Evolutionary conservation across 495 filamentous ascomycete genomes (phyloP).

Genomic region (Amphirosellinia nigrospora): DNA sequence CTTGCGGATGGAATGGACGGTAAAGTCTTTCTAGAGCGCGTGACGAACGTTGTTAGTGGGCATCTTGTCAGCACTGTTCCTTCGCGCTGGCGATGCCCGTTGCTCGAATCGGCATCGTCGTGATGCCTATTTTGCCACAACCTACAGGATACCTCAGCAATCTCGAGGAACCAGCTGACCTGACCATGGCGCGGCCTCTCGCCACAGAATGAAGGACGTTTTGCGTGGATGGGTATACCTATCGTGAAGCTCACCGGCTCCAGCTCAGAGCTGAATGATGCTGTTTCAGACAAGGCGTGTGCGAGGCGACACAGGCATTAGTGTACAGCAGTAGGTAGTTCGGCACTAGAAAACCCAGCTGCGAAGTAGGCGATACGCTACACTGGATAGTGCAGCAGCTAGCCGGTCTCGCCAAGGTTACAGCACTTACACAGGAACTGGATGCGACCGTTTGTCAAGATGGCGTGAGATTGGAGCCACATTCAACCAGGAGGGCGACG

Average conservation of each 20-base stretch:
- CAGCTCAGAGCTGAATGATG: neutral
- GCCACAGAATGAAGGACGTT: slow-evolving; percentile 2
- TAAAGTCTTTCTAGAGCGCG: neutral
- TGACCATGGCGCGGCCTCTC: neutral
- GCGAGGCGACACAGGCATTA: slow-evolving; percentile 14
- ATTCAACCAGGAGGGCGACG: neutral
- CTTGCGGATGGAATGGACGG: neutral
- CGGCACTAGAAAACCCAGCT: neutral
- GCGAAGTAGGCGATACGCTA: neutral
- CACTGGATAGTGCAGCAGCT: slow-evolving; percentile 5
- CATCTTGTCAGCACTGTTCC: slow-evolving; percentile 22
- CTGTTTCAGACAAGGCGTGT: slow-evolving; percentile 6
- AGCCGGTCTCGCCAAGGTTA: slow-evolving; percentile 5
- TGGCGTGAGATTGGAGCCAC: slow-evolving; percentile 10
- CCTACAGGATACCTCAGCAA: too few relatives aligned
- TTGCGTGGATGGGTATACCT: neutral
- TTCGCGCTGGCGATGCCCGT: slow-evolving; percentile 13
- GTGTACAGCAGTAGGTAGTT: neutral
- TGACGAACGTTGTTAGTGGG: slow-evolving; percentile 5
- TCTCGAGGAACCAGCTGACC: neutral
- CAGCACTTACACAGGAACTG: too few relatives aligned
- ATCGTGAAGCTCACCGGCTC: slow-evolving; percentile 18
- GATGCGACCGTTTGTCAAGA: slow-evolving; percentile 12
- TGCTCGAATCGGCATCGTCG: slow-evolving; percentile 8
- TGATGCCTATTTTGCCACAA: slow-evolving; percentile 13